phyloP scores from a whole-genome alignment of 23 red algal genomes.

The Chondrus crispus region DNA sequence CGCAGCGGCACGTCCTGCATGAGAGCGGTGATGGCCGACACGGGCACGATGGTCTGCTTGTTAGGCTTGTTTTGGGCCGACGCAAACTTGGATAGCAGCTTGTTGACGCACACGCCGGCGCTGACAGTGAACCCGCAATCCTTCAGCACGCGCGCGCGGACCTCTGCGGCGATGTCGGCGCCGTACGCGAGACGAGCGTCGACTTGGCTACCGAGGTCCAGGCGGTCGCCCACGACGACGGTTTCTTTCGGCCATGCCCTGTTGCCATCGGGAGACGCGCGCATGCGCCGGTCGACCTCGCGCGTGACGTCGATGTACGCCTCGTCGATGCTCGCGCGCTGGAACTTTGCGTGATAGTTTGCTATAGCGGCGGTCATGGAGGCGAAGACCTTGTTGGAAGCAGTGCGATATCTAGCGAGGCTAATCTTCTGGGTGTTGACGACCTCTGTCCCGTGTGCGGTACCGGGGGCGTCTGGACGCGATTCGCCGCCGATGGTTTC shows the following conservation, averaged over 20 bases:
- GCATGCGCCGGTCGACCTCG: conserved; percentile 49
- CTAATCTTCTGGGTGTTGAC: conserved; percentile 65
- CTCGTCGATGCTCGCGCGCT: conserved; percentile 91
- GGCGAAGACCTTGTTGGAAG: conserved; percentile 65
- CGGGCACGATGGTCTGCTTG: conserved; percentile 74
- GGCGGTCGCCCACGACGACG: background rate
- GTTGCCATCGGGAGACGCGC: no score
- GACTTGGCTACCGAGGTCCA: background rate
- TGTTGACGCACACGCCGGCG: conserved; percentile 85
- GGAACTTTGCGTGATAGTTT: conserved; percentile 24
- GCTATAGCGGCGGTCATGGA: conserved; percentile 21
- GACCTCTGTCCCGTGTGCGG: background rate
- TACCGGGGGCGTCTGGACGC: background rate
- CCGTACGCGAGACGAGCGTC: conserved; percentile 54
- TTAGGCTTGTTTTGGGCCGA: conserved; percentile 88
- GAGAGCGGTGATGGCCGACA: conserved; percentile 27
- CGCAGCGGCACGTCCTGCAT: conserved; percentile 52
- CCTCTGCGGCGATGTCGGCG: conserved; percentile 35
- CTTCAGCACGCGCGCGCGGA: conserved; percentile 31
- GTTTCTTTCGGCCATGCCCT: background rate
- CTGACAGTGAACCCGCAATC: conserved; percentile 68
- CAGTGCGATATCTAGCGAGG: conserved; percentile 81
- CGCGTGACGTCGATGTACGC: conserved; percentile 86
- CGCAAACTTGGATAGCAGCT: conserved; percentile 92
- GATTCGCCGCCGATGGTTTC: conserved; percentile 67